phyloP scores from a whole-genome alignment of 2,329 filamentous ascomycete genomes.

The Aspergillus sp. region DNA sequence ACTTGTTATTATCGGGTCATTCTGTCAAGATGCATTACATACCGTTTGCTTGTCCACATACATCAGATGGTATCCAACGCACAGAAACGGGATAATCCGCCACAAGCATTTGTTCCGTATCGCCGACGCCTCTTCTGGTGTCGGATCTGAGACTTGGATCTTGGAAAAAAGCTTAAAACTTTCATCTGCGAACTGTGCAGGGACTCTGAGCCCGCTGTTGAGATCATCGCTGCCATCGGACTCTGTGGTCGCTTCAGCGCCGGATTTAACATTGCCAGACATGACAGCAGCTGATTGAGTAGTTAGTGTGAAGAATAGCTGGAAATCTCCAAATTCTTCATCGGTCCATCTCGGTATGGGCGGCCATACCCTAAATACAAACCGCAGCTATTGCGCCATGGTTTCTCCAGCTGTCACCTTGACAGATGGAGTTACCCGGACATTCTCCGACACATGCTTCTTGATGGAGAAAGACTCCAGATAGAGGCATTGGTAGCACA shows the following conservation, averaged over 20 bases:
- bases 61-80: conserved; percentile 43
- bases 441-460: background rate
- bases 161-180: conserved; percentile 45
- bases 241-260: background rate
- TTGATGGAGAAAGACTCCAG: background rate
- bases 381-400: background rate
- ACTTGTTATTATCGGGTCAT: background rate
- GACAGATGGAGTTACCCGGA: background rate
- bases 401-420: background rate
- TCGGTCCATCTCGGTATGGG: no score
- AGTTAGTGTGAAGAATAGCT: no score
- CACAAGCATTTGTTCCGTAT: conserved; percentile 32
- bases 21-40: background rate
- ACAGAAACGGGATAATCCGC: conserved; percentile 41
- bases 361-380: background rate
- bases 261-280: background rate
- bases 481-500: background rate
- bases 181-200: conserved; percentile 42
- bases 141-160: conserved; percentile 40
- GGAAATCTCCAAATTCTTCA: no score
- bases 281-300: background rate
- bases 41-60: conserved; percentile 42
- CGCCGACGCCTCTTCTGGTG: conserved; percentile 22
- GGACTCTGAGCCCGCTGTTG: conserved; percentile 26
- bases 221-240: background rate